These are phyloP conservation scores for Acacia confusa DNA, from an alignment of 306 rosid genomes.

Conservation along the genomic window DNA sequence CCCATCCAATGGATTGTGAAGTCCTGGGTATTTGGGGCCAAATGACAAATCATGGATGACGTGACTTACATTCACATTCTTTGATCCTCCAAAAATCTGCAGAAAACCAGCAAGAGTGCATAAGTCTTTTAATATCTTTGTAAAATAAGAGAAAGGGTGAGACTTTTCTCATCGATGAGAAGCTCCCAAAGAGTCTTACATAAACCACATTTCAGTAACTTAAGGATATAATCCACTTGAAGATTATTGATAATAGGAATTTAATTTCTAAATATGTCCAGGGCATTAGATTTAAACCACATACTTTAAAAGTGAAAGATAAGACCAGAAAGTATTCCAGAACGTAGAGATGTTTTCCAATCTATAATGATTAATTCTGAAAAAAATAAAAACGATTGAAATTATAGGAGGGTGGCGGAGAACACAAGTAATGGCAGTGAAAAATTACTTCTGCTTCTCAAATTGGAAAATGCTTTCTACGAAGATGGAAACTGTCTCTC, in stretches of 20 bases:
- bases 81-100: slow-evolving; percentile 87
- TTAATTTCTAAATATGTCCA: not conserved
- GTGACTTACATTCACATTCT: slow-evolving; percentile 90
- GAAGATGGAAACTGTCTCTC: not conserved
- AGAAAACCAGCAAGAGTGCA: slow-evolving; percentile 33
- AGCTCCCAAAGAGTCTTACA: not conserved
- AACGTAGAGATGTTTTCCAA: not conserved
- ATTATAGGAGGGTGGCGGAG: not conserved
- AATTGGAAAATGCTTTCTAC: not conserved
- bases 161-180: not conserved
- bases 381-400: not conserved
- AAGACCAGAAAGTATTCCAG: not conserved
- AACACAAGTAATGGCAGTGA: not conserved
- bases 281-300: not conserved
- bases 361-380: not conserved
- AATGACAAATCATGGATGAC: slow-evolving; percentile 89
- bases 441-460: not conserved
- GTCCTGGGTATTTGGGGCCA: slow-evolving; percentile 98
- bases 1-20: slow-evolving; percentile 93
- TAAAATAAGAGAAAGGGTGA: slow-evolving; percentile 3
- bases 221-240: not conserved
- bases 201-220: not conserved
- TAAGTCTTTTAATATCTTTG: not conserved
- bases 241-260: not conserved
- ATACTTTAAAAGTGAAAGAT: not conserved